phyloP scores from a whole-genome alignment of 495 filamentous ascomycete genomes.

The Penicillium robsamsonii region DNA sequence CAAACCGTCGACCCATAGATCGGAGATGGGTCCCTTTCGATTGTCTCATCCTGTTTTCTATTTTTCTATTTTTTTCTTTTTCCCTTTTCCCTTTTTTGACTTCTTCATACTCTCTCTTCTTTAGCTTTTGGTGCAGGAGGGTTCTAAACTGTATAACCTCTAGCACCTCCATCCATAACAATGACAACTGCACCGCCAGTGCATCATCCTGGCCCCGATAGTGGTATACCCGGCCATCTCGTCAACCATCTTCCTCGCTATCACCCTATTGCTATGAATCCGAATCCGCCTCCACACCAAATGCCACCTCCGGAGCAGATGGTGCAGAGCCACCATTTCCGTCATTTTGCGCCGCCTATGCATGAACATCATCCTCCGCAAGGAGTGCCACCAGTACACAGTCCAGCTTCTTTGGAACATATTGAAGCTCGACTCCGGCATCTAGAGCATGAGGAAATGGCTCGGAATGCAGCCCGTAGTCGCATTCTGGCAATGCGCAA shows the following conservation, averaged over 20 bases:
- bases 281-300: slow-evolving; percentile 37
- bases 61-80: slow-evolving; percentile 5
- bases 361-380: slow-evolving; percentile 38
- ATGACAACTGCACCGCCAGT: slow-evolving; percentile 47
- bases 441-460: slow-evolving; percentile 49
- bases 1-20: slow-evolving; percentile 31
- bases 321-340: slow-evolving; percentile 40
- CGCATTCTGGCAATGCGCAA: slow-evolving; percentile 46
- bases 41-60: slow-evolving; percentile 20
- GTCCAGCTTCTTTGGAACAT: slow-evolving; percentile 38
- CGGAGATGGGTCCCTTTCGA: slow-evolving; percentile 25
- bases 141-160: neutral
- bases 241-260: slow-evolving; percentile 42
- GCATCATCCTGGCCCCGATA: slow-evolving; percentile 36
- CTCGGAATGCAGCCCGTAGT: slow-evolving; percentile 43
- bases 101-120: slow-evolving; percentile 14
- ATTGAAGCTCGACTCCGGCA: slow-evolving; percentile 46
- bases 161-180: slow-evolving; percentile 3
- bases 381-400: slow-evolving; percentile 27
- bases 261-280: slow-evolving; percentile 50
- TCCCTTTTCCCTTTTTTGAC: slow-evolving; percentile 14
- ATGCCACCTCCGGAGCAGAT: slow-evolving; percentile 38
- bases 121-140: neutral
- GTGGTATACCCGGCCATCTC: slow-evolving; percentile 36
- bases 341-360: slow-evolving; percentile 39